Evolutionary conservation across 2,329 filamentous ascomycete species (phyloP).

Genomic region (Hypoxylon sp.): DNA sequence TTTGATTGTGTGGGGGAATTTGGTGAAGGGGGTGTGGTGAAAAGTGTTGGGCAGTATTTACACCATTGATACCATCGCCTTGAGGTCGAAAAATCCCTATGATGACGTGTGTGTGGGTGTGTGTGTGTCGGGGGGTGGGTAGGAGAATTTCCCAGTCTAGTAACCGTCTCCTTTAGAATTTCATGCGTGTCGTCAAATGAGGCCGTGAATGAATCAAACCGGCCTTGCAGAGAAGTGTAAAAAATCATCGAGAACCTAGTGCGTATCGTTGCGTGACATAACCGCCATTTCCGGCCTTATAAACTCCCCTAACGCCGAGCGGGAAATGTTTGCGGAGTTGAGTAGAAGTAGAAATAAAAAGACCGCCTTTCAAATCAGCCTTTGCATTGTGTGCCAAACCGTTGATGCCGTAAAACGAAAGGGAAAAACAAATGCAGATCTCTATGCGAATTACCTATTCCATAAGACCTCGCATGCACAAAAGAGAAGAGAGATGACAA

Average conservation of each 20-base stretch:
- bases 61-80: constrained; percentile 28
- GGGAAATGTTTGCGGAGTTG: constrained; percentile 27
- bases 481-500: constrained; percentile 25
- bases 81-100: constrained; percentile 30
- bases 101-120: constrained; percentile 1
- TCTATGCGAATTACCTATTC: constrained; percentile 42
- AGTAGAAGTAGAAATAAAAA: constrained; percentile 24
- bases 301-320: constrained; percentile 34
- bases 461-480: constrained; percentile 34
- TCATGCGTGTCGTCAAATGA: constrained; percentile 39
- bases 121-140: constrained; percentile 8
- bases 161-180: constrained; percentile 30
- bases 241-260: constrained; percentile 31
- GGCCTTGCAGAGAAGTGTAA: constrained; percentile 5
- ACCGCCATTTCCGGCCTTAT: constrained; percentile 30
- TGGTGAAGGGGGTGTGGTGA: no score
- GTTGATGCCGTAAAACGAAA: constrained; percentile 38
- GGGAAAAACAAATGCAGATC: constrained; percentile 34
- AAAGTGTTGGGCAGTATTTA: constrained; percentile 22
- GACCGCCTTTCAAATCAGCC: constrained; percentile 27
- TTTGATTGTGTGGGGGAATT: constrained; percentile 2
- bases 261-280: constrained; percentile 39
- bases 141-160: constrained; percentile 36
- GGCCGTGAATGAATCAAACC: constrained; percentile 15
- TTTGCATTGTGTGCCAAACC: constrained; percentile 37